Conservation (phyloP, 345 rosid genomes). For the Eutrema japonicum region DNA sequence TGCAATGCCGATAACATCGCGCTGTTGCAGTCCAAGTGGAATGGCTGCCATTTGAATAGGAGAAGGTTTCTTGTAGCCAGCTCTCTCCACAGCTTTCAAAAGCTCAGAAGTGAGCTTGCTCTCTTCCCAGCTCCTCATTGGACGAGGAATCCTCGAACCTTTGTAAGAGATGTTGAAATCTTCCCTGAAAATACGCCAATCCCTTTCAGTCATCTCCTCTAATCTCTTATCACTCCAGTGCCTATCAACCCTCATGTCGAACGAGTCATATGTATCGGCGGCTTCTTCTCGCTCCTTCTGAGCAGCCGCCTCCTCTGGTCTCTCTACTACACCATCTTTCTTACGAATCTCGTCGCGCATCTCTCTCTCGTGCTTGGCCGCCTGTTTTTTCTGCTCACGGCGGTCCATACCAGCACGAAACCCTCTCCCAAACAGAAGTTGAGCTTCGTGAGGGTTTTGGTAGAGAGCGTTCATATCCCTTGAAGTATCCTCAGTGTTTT, state of each 20-base stretch:
- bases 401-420: slow-evolving; percentile 97
- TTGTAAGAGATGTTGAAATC: slow-evolving; percentile 90
- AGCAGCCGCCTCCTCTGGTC: slow-evolving; percentile 86
- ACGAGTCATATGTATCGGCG: slow-evolving; percentile 85
- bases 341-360: slow-evolving; percentile 77
- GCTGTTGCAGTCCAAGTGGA: slow-evolving; percentile 87
- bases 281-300: slow-evolving; percentile 76
- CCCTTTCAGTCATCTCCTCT: slow-evolving; percentile 94
- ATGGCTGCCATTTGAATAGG: slow-evolving; percentile 96
- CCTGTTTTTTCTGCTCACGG: slow-evolving; percentile 93
- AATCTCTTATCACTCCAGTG: slow-evolving; percentile 93
- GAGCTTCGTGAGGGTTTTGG: slow-evolving; percentile 97
- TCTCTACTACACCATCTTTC: slow-evolving; percentile 84
- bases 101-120: slow-evolving; percentile 71
- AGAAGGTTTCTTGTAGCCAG: slow-evolving; percentile 84
- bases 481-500: slow-evolving; percentile 88
- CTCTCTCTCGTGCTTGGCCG: slow-evolving; percentile 93
- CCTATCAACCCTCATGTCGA: slow-evolving; percentile 91
- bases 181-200: slow-evolving; percentile 94
- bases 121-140: slow-evolving; percentile 95
- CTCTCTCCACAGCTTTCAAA: slow-evolving; percentile 85
- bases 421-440: slow-evolving; percentile 84
- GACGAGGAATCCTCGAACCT: slow-evolving; percentile 91
- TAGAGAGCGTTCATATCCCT: slow-evolving; percentile 82
- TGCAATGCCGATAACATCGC: slow-evolving; percentile 93